Conservation (phyloP, 139 green algal species). For the Chlorella sp. region DNA sequence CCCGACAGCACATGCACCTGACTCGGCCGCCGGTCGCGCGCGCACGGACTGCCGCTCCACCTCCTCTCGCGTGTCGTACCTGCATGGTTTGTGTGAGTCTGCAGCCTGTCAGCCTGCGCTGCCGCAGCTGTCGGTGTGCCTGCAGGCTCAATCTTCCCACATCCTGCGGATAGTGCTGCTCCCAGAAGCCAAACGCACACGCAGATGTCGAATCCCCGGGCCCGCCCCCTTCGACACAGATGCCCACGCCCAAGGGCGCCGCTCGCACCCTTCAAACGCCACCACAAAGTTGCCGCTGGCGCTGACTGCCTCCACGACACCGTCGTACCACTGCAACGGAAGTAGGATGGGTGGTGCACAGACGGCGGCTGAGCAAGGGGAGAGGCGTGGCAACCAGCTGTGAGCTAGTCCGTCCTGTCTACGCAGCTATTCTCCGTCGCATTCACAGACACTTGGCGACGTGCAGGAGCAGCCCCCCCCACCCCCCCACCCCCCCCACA, state of each 20-base stretch:
- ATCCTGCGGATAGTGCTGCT: too few relatives aligned
- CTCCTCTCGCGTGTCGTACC: constrained; percentile 73
- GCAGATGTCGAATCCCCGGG: too few relatives aligned
- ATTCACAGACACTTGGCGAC: too few relatives aligned
- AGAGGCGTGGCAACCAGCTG: not conserved
- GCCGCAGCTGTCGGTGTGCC: too few relatives aligned
- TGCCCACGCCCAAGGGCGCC: too few relatives aligned
- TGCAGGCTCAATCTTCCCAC: too few relatives aligned
- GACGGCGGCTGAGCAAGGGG: not conserved
- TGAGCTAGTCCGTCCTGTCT: not conserved
- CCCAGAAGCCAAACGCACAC: too few relatives aligned
- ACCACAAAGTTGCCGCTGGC: constrained; percentile 72
- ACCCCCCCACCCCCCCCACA: not conserved
- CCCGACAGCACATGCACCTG: constrained; percentile 27
- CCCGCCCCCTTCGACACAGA: too few relatives aligned
- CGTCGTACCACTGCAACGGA: constrained; percentile 30
- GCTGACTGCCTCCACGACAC: constrained; percentile 42
- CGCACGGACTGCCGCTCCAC: constrained; percentile 54
- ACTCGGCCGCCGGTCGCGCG: constrained; percentile 42
- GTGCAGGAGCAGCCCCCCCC: not conserved
- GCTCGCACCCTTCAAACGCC: constrained; percentile 71
- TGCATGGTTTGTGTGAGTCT: too few relatives aligned
- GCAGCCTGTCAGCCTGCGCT: too few relatives aligned
- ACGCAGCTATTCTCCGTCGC: not conserved
- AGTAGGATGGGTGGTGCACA: not conserved